A percentile compares a stretch with the other conserved stretches of the same genome.
Conservation (phyloP, 306 rosid genomes). For the Mimosa pudica region DNA sequence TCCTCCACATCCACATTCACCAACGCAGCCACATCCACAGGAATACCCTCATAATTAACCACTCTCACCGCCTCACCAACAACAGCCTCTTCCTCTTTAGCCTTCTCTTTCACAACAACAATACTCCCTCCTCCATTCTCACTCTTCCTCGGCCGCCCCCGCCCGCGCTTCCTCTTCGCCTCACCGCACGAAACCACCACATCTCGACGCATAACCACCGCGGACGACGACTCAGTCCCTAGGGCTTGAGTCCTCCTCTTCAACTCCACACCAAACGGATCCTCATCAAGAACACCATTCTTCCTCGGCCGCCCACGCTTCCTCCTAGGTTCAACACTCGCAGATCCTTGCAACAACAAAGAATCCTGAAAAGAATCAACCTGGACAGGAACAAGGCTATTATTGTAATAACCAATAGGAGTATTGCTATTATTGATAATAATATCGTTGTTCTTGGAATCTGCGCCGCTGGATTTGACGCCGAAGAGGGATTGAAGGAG, state of each 20-base stretch:
- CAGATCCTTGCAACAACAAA: neutral
- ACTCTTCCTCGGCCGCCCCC: conserved; percentile 76
- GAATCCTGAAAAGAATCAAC: conserved; percentile 35
- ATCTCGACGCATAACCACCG: neutral
- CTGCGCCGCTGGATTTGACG: conserved; percentile 42
- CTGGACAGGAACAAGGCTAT: conserved; percentile 38
- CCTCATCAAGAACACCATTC: conserved; percentile 22
- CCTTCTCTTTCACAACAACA: conserved; percentile 17
- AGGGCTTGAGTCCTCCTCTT: conserved; percentile 28
- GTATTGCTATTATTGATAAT: too few species aligned
- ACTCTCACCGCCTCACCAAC: conserved; percentile 20
- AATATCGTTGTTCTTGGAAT: neutral
- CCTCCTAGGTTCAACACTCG: conserved; percentile 41
- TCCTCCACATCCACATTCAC: conserved; percentile 49
- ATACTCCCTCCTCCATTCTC: conserved; percentile 23
- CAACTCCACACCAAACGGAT: conserved; percentile 16
- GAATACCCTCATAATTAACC: conserved; percentile 34
- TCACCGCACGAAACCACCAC: neutral
- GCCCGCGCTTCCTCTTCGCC: conserved; percentile 72
- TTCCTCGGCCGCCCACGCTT: conserved; percentile 83
- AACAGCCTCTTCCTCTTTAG: neutral
- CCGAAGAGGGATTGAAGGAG: conserved; percentile 63
- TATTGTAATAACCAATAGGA: conserved; percentile 4
- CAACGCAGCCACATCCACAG: conserved; percentile 42
- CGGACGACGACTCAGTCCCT: conserved; percentile 11